Conservation (phyloP, 2,329 filamentous ascomycete genomes). For the Albifimbria verrucaria region DNA sequence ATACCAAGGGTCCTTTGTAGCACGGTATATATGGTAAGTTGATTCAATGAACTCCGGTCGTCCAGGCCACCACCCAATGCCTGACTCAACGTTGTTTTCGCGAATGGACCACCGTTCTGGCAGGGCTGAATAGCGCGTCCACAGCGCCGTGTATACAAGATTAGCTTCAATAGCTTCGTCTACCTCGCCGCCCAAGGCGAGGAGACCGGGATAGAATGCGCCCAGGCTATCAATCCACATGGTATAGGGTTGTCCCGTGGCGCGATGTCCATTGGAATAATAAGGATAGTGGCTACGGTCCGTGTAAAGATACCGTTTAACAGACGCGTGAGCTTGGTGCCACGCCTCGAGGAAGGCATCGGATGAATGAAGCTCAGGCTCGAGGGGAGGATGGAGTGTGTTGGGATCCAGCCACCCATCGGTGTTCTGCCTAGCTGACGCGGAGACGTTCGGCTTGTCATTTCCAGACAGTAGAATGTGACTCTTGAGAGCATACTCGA, state of each 20-base stretch:
- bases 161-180: conserved; percentile 90
- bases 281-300: conserved; percentile 76
- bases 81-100: conserved; percentile 79
- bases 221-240: conserved; percentile 96
- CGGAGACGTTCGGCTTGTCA: conserved; percentile 47
- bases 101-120: conserved; percentile 92
- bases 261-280: conserved; percentile 85
- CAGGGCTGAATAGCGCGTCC: conserved; percentile 90
- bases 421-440: conserved; percentile 37
- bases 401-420: conserved; percentile 61
- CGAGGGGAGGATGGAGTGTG: conserved; percentile 55
- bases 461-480: conserved; percentile 85
- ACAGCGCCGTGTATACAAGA: conserved; percentile 85
- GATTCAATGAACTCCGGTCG: conserved; percentile 97
- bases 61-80: conserved; percentile 91
- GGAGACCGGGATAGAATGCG: conserved; percentile 88
- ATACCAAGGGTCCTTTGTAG: conserved; percentile 94
- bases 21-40: conserved; percentile 91
- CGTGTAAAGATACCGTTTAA: conserved; percentile 89
- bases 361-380: conserved; percentile 64
- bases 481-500: conserved; percentile 95
- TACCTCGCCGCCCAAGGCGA: conserved; percentile 82
- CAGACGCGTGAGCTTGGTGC: conserved; percentile 80
- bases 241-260: conserved; percentile 81
- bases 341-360: conserved; percentile 79